phyloP scores from a whole-genome alignment of 1,139 yeast genomes.

The Tardiomyces depauwii region DNA sequence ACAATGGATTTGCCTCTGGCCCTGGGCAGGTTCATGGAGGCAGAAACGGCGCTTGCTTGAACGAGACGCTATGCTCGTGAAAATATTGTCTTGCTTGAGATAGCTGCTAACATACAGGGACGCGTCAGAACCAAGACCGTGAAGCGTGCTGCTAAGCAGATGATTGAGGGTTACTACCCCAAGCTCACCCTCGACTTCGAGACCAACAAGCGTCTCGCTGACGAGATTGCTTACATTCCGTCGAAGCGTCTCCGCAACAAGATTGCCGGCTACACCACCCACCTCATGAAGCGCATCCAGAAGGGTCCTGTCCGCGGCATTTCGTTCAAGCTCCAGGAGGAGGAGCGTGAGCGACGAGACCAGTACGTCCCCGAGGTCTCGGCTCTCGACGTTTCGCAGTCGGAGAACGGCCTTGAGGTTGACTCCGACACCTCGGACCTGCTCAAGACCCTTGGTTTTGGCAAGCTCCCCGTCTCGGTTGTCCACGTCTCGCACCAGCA shows the following conservation, averaged over 20 bases:
- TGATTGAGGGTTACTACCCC: constrained; percentile 99
- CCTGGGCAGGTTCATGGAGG: no score
- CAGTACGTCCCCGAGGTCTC: constrained; percentile 99
- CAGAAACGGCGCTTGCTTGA: no score
- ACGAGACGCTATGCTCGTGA: no score
- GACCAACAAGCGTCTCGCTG: constrained; percentile 99
- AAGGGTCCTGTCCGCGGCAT: constrained; percentile 99
- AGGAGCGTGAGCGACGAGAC: constrained; percentile 99
- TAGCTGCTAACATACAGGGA: constrained; percentile 9
- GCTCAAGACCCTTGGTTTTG: constrained; percentile 91
- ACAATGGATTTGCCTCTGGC: no score
- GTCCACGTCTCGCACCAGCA: constrained; percentile 89
- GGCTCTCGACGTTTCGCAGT: constrained; percentile 96
- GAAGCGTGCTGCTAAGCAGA: constrained; percentile 99
- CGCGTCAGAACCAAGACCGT: constrained; percentile 77
- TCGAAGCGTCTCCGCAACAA: constrained; percentile 99
- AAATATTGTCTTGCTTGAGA: no score
- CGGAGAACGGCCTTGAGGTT: constrained; percentile 93
- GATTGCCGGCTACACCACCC: constrained; percentile 99
- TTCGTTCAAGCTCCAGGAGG: constrained; percentile 99
- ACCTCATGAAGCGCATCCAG: constrained; percentile 99
- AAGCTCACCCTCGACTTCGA: constrained; percentile 99
- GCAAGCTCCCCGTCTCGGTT: constrained; percentile 80
- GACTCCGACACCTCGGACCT: constrained; percentile 97
- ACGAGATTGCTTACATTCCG: constrained; percentile 97